A percentile compares a stretch with the other conserved stretches of the same genome.
Conservation (phyloP, 345 rosid genomes). For the Syzygium jambos region DNA sequence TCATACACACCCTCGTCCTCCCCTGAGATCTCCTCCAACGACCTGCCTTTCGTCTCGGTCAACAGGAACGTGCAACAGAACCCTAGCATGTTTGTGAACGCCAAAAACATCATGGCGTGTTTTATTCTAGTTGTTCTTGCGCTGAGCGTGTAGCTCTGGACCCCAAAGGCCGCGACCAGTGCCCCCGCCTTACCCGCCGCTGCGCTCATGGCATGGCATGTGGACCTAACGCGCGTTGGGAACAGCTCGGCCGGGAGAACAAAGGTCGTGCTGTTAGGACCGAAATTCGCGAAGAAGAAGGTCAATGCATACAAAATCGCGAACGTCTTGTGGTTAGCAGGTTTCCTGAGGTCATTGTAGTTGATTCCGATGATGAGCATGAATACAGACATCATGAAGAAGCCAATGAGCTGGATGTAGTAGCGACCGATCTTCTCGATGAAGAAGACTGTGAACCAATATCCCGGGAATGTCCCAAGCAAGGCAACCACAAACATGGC, state of each 20-base stretch:
- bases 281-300: slow-evolving; percentile 57
- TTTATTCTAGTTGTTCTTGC: neutral
- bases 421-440: slow-evolving; percentile 44
- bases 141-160: slow-evolving; percentile 24
- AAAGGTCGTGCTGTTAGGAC: slow-evolving; percentile 50
- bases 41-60: slow-evolving; percentile 40
- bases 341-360: slow-evolving; percentile 19
- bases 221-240: slow-evolving; percentile 44
- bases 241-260: slow-evolving; percentile 55
- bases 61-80: slow-evolving; percentile 43
- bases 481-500: slow-evolving; percentile 46
- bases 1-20: slow-evolving; percentile 25
- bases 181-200: slow-evolving; percentile 58
- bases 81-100: slow-evolving; percentile 42
- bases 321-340: slow-evolving; percentile 8
- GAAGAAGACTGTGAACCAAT: slow-evolving; percentile 45
- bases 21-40: slow-evolving; percentile 53
- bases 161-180: slow-evolving; percentile 38
- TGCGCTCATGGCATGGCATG: slow-evolving; percentile 50
- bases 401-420: slow-evolving; percentile 36
- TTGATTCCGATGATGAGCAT: slow-evolving; percentile 31
- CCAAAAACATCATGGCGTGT: slow-evolving; percentile 22
- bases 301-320: slow-evolving; percentile 28
- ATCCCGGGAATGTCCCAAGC: slow-evolving; percentile 48
- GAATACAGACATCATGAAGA: slow-evolving; percentile 51